phyloP scores from a whole-genome alignment of 2,329 filamentous ascomycete species.

The Botrytis galanthina region DNA sequence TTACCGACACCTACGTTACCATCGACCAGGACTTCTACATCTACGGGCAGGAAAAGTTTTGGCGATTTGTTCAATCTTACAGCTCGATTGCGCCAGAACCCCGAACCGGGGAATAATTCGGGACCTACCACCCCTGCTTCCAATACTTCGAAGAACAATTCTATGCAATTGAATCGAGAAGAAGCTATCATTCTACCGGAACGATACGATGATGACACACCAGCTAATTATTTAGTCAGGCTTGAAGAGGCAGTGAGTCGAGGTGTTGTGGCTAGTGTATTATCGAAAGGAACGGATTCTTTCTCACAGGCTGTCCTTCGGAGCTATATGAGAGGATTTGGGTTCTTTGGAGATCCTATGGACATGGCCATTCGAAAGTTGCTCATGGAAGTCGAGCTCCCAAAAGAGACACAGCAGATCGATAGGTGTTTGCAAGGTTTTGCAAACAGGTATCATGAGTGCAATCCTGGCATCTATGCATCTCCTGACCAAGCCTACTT shows the following conservation, averaged over 20 bases:
- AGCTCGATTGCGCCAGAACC: conserved; percentile 75
- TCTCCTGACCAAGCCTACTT: conserved; percentile 96
- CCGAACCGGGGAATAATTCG: conserved; percentile 69
- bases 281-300: conserved; percentile 81
- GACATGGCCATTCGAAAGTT: conserved; percentile 97
- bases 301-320: conserved; percentile 82
- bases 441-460: conserved; percentile 95
- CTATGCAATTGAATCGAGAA: conserved; percentile 66
- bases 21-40: conserved; percentile 68
- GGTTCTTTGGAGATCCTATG: conserved; percentile 94
- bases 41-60: conserved; percentile 89
- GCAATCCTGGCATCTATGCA: conserved; percentile 93
- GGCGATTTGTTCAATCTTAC: conserved; percentile 80
- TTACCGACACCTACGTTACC: conserved; percentile 61
- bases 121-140: conserved; percentile 69
- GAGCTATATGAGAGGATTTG: conserved; percentile 93
- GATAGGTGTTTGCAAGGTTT: conserved; percentile 92
- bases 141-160: conserved; percentile 75
- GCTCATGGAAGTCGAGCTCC: conserved; percentile 92
- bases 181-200: conserved; percentile 73
- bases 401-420: conserved; percentile 97
- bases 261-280: conserved; percentile 76
- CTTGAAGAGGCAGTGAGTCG: conserved; percentile 78
- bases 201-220: conserved; percentile 81
- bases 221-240: conserved; percentile 81